These are phyloP conservation scores for Ganoderma lingzhi DNA, from an alignment of 1,284 basidiomycete species.

Conservation along the genomic window DNA sequence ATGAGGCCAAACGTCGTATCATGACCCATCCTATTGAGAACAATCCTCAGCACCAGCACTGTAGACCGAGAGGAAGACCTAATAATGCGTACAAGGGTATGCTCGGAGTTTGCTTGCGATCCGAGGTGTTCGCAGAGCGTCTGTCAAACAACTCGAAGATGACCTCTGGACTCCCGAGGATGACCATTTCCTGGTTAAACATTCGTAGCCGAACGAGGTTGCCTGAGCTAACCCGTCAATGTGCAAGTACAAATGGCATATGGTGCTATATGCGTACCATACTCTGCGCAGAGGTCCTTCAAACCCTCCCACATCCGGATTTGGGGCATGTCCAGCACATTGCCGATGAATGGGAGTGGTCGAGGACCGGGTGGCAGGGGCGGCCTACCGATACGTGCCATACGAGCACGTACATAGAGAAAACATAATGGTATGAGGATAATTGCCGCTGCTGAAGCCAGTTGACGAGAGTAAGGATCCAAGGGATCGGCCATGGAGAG, in stretches of 20 bases:
- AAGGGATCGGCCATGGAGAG: neutral
- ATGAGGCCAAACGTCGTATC: neutral
- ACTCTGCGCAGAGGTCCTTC: neutral
- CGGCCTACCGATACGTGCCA: neutral
- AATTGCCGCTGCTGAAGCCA: neutral
- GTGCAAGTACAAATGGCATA: too few species aligned
- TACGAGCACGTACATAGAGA: neutral
- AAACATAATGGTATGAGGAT: neutral
- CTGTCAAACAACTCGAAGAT: slow-evolving; percentile 27
- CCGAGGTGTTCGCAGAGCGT: slow-evolving; percentile 25
- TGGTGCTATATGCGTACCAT: neutral
- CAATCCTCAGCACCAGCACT: neutral
- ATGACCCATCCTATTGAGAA: neutral
- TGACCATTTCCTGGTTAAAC: slow-evolving; percentile 33
- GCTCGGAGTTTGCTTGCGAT: slow-evolving; percentile 11
- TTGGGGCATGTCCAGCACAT: slow-evolving; percentile 11
- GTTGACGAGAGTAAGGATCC: neutral
- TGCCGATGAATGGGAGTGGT: slow-evolving; percentile 12
- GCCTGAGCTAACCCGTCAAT: slow-evolving; percentile 10
- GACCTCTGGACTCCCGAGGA: slow-evolving; percentile 24
- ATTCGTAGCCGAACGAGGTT: slow-evolving; percentile 36
- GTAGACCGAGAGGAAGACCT: neutral
- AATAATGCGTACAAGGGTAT: neutral
- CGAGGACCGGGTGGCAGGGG: slow-evolving; percentile 15
- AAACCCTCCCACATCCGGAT: slow-evolving; percentile 5